Base-by-base conservation (phyloP, 1,284 basidiomycete species). In the Apiotrichum porosum region DNA sequence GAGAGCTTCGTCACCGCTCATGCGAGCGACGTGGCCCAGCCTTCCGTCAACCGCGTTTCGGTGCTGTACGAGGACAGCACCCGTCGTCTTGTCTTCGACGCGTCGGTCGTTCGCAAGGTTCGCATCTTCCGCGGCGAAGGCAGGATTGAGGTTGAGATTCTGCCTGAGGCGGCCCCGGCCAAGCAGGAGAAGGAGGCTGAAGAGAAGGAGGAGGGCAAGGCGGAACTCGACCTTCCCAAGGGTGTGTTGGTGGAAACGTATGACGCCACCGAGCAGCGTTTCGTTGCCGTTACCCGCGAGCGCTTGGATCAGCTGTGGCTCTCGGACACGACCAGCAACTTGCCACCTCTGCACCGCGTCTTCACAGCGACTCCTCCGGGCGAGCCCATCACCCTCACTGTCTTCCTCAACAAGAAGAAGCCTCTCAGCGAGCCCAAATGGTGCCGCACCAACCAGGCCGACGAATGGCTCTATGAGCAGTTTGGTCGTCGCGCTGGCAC, bases 361-460 rank as follows among this genome's bases (percentile, higher is more conserved):
- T 23, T 65, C 60, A n/a, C 63, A 58, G 17, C 47, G 59, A 35
- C 49, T 30, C 31, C 47, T 21, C 12, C 19, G 1, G 14, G 23
- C 21, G 32, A 45, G 15, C 44, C 40, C 13, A 52, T 75, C 42
- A 68, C 68, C 14, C 56, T 78, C 14, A 66, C 67, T 0, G 75
- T 76, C 9, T 81, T 87, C 70, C 79, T 97, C 47, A 93, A 97
- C 71, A 86, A 82, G 49, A 82, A 82, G 34, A 83, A 86, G 50
- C 92, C 93, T 0, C 75, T 97, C 24, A 91, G 88, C 9, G 92
- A 97, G 70, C 88, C 93, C 3, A 86, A 88, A 67, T 98, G 94
- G 94, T 87, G 92, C 37, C 89, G 89, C 69, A 87, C 86, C 4
- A 92, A 93, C 37, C 88, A 93, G 66, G 81, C 94, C 17, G 86